Evolutionary conservation across 169 alveolate species (phyloP), one percentile per base, ranked within the genome.

Genomic region (Eimeria mitis): DNA sequence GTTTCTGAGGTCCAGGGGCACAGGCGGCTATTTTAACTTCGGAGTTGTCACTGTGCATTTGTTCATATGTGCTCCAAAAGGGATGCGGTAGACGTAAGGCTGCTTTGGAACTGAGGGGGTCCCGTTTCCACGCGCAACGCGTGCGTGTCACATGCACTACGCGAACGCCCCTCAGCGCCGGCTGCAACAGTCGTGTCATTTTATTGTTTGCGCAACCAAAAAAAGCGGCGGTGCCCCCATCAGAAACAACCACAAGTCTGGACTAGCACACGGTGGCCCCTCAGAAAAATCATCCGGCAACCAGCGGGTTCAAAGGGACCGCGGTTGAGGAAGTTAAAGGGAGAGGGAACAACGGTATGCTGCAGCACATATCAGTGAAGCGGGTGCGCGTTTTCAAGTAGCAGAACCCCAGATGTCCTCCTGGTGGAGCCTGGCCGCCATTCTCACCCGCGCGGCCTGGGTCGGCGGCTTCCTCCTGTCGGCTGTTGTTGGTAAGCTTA

Each of bases 361-460:
- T 54, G 73, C 61, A 52, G 90, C 11, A 13, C 42, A 40, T n/a
- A 49, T 49, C 65, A 37, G 73, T 59, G 49, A 49, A 28, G 47
- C 59, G 44, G 63, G 88, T 44, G 42, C 59, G 68, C 65, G 88
- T 78, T 40, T 78, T 49, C 88, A 78, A 44, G 68, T 47, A 78
- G 88, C 40, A 7, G 68, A 78, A 78, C 73, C 75, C 44, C 90
- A 49, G 90, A 83, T 83, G 90, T 83, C 90, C 90, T 21, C 68
- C 89, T 83, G 90, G 90, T 83, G 90, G 90, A 83, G 90, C 73
- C 75, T 83, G 90, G 90, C 90, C 73, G 70, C 90, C 90, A 83
- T 83, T 75, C 90, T 83, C 23, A 73, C 95, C 65, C 95, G 95
- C 52, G 89, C 89, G 89, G 84, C 95, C 56, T 89, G 95, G 95